Conservation (phyloP, 768 basidiomycete genomes). For the Phylloporus rhodoxanthus region DNA sequence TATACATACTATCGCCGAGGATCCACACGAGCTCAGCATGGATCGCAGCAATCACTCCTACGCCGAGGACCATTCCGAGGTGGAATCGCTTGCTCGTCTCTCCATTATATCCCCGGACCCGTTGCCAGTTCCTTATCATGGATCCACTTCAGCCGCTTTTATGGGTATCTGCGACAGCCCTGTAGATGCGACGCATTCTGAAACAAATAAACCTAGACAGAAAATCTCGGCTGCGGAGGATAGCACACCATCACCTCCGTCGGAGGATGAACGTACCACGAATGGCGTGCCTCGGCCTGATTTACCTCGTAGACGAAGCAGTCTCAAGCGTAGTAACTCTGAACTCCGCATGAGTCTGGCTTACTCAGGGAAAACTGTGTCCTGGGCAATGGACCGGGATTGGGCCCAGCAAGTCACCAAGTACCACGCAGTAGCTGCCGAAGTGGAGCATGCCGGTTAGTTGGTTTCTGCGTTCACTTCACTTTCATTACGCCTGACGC, state of each 20-base stretch:
- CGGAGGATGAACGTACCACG: conserved; percentile 30
- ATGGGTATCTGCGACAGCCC: conserved; percentile 33
- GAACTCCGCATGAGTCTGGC: conserved; percentile 40
- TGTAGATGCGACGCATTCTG: conserved; percentile 15
- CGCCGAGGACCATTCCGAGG: conserved; percentile 18
- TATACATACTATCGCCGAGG: conserved; percentile 27
- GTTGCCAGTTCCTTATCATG: conserved; percentile 43
- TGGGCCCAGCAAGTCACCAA: conserved; percentile 52
- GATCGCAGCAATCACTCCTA: conserved; percentile 13
- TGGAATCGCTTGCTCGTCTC: conserved; percentile 20
- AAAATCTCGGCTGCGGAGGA: conserved; percentile 15
- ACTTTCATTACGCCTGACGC: not conserved
- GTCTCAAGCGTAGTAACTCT: conserved; percentile 52
- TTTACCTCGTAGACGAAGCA: conserved; percentile 51
- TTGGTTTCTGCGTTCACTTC: not conserved
- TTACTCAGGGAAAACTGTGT: conserved; percentile 60
- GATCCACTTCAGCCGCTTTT: conserved; percentile 27
- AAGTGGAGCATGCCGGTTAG: conserved; percentile 38
- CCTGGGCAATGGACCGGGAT: conserved; percentile 69
- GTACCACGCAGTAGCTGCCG: conserved; percentile 36
- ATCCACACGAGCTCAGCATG: conserved; percentile 19
- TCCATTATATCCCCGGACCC: conserved; percentile 39
- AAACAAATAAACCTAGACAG: conserved; percentile 12
- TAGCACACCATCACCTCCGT: conserved; percentile 25
- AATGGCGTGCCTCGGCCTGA: conserved; percentile 30